phyloP scores from a whole-genome alignment of 441 rosid genomes.

The Viola pubescens region DNA sequence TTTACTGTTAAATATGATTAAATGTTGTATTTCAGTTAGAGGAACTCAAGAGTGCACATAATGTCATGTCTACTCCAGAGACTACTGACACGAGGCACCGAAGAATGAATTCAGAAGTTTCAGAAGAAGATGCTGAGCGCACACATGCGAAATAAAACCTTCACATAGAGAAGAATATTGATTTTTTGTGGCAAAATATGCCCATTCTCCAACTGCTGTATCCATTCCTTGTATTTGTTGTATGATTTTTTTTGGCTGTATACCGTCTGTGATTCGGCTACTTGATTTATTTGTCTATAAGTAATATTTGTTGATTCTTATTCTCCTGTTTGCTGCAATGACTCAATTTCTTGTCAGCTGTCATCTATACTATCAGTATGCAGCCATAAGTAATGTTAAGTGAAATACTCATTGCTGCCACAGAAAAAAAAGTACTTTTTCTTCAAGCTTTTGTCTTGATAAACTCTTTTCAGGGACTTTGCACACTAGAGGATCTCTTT shows the following conservation, averaged over 20 bases:
- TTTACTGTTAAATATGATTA: background rate
- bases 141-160: background rate
- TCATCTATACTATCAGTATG: background rate
- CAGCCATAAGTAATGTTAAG: too few relatives aligned
- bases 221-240: background rate
- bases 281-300: background rate
- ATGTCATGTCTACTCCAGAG: constrained; percentile 21
- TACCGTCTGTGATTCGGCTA: background rate
- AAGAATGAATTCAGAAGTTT: constrained; percentile 25
- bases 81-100: constrained; percentile 22
- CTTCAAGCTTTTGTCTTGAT: too few relatives aligned
- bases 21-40: constrained; percentile 34
- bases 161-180: background rate
- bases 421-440: too few relatives aligned
- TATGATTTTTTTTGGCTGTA: background rate
- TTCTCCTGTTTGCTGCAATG: background rate
- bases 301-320: background rate
- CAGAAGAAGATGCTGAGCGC: constrained; percentile 1
- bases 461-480: too few relatives aligned
- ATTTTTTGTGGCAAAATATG: background rate
- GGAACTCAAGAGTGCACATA: constrained; percentile 29
- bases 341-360: background rate
- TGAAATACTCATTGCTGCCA: too few relatives aligned
- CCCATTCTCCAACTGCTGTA: background rate
- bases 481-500: too few relatives aligned